phyloP scores from a whole-genome alignment of 192 early-diverging fungal species.

The Polychytrium aggregatum region DNA sequence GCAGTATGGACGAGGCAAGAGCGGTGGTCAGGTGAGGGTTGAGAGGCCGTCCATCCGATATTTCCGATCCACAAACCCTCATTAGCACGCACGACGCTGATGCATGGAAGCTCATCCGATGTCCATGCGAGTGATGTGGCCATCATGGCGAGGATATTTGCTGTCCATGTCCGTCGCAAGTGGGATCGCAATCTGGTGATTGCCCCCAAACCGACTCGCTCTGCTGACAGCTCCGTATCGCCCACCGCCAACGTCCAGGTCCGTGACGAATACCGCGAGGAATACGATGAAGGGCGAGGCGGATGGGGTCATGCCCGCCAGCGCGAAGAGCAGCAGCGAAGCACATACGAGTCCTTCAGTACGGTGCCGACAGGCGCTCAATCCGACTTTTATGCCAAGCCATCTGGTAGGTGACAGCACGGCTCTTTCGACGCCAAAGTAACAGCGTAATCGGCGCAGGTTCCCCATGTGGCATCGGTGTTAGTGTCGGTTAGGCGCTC shows the following conservation, averaged over 20 bases:
- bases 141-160: too few relatives aligned
- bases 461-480: neutral
- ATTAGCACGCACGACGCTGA: too few relatives aligned
- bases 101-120: too few relatives aligned
- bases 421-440: slow-evolving; percentile 2
- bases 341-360: slow-evolving; percentile 31
- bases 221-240: too few relatives aligned
- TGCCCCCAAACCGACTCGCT: too few relatives aligned
- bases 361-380: slow-evolving; percentile 12
- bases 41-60: too few relatives aligned
- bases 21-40: slow-evolving; percentile 70
- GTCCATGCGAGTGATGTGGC: too few relatives aligned
- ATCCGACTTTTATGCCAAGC: too few relatives aligned
- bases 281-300: slow-evolving; percentile 90
- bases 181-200: too few relatives aligned
- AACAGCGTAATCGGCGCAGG: slow-evolving; percentile 1
- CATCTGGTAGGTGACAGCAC: too few relatives aligned
- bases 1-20: slow-evolving; percentile 89
- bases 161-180: too few relatives aligned
- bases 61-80: too few relatives aligned
- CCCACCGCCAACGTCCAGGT: slow-evolving; percentile 40
- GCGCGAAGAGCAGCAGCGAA: slow-evolving; percentile 38
- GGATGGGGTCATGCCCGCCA: slow-evolving; percentile 87
- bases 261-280: slow-evolving; percentile 86
- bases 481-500: slow-evolving; percentile 1